Evolutionary conservation across 768 basidiomycete species (phyloP).

Genomic region (Naganishia randhawae): DNA sequence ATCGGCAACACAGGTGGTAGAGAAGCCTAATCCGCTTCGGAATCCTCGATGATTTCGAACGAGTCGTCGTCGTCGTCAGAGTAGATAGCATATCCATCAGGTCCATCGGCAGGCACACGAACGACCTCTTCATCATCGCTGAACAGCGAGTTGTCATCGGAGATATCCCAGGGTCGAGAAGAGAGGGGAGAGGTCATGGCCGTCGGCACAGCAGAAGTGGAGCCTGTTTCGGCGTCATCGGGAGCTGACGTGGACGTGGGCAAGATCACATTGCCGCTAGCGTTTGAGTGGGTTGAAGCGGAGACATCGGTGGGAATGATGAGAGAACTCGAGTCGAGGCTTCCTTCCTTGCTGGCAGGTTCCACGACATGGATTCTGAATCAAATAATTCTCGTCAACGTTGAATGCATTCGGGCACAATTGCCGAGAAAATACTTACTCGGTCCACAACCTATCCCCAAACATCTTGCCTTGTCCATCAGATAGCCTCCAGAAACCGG

Average conservation of each 20-base stretch:
- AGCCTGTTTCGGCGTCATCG: background rate
- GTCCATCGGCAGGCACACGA: background rate
- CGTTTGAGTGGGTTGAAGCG: background rate
- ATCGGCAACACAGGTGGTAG: no score
- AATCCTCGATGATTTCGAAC: slow-evolving; percentile 21
- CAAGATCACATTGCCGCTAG: background rate
- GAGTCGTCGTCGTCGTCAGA: slow-evolving; percentile 18
- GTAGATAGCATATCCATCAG: slow-evolving; percentile 4
- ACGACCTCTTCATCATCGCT: slow-evolving; percentile 23
- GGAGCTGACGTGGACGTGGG: background rate
- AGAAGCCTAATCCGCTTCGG: slow-evolving; percentile 15
- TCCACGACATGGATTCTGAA: slow-evolving; percentile 35
- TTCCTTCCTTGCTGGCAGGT: slow-evolving; percentile 27
- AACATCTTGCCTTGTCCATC: slow-evolving; percentile 41
- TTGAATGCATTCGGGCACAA: background rate
- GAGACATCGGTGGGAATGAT: slow-evolving; percentile 40
- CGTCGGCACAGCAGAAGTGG: background rate
- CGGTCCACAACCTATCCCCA: slow-evolving; percentile 42
- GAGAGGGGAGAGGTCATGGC: slow-evolving; percentile 16
- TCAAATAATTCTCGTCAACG: background rate
- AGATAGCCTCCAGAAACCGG: slow-evolving; percentile 43
- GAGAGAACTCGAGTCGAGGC: slow-evolving; percentile 38
- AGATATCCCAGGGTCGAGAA: slow-evolving; percentile 14
- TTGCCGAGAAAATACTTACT: slow-evolving; percentile 33
- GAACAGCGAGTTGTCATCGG: slow-evolving; percentile 13